Percentiles rank a stretch among this genome's conserved stretches.
phyloP scores from a whole-genome alignment of 805 yeast genomes.

The Vanderwaltozyma verrucispora region DNA sequence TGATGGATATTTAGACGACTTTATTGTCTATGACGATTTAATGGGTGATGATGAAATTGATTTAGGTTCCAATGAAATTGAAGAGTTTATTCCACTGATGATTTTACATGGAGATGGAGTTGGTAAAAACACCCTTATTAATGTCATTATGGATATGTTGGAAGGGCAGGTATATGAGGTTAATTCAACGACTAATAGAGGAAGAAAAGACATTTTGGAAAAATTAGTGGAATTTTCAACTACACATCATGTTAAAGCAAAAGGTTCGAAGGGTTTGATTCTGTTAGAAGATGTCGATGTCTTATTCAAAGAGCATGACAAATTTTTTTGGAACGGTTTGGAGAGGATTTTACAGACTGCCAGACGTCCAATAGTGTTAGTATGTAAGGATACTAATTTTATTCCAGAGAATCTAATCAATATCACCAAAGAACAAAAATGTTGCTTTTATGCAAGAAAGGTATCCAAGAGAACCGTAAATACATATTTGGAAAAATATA shows the following conservation, averaged over 20 bases:
- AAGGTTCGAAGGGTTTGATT: slow-evolving; percentile 48
- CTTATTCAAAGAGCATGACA: slow-evolving; percentile 63
- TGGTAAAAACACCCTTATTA: slow-evolving; percentile 69
- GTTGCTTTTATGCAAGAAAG: slow-evolving; percentile 28
- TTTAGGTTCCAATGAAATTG: slow-evolving; percentile 5
- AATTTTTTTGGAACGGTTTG: slow-evolving; percentile 68
- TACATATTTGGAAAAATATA: slow-evolving; percentile 30
- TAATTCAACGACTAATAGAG: slow-evolving; percentile 62
- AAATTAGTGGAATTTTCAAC: slow-evolving; percentile 72
- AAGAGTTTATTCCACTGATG: slow-evolving; percentile 48
- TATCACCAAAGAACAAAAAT: slow-evolving; percentile 33
- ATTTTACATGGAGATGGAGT: slow-evolving; percentile 63
- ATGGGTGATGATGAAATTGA: slow-evolving; percentile 2
- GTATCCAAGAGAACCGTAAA: slow-evolving; percentile 16
- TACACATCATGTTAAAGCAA: slow-evolving; percentile 61
- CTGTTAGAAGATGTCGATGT: slow-evolving; percentile 81
- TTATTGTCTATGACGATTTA: slow-evolving; percentile 25
- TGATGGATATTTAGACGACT: slow-evolving; percentile 22
- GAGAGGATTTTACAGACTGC: slow-evolving; percentile 49
- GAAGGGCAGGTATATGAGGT: slow-evolving; percentile 73
- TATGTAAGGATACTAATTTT: slow-evolving; percentile 41
- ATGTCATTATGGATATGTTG: slow-evolving; percentile 52
- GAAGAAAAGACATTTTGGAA: slow-evolving; percentile 57
- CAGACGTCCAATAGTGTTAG: slow-evolving; percentile 59
- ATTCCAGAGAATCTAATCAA: slow-evolving; percentile 42